Evolutionary conservation across 768 basidiomycete species (phyloP).

Genomic region (Boletus pseudopeckii): DNA sequence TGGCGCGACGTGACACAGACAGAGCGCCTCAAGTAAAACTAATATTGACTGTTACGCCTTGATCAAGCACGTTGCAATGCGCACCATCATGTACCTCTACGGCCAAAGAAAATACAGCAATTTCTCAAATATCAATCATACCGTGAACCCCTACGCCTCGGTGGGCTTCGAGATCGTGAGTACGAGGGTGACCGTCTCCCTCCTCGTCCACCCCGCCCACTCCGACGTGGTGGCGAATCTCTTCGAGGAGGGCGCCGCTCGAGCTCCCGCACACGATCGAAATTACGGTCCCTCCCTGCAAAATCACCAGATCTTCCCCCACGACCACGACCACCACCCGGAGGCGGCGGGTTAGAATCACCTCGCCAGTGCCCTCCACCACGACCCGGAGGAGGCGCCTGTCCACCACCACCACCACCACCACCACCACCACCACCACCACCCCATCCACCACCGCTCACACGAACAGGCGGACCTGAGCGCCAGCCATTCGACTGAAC

Average conservation of each 20-base stretch:
- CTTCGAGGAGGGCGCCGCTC: constrained; percentile 51
- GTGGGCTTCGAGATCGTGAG: constrained; percentile 43
- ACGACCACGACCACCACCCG: constrained; percentile 41
- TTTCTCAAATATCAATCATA: constrained; percentile 27
- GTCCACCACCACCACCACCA: constrained; percentile 38
- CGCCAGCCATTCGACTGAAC: constrained; percentile 36
- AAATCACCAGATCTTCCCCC: constrained; percentile 36
- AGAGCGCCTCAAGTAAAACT: too few relatives aligned
- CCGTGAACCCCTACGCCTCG: constrained; percentile 33
- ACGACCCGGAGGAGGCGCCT: constrained; percentile 36
- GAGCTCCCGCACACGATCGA: constrained; percentile 38
- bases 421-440: constrained; percentile 41
- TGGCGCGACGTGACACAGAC: neutral
- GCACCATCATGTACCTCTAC: neutral
- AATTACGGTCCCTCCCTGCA: constrained; percentile 36
- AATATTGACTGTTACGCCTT: too few relatives aligned
- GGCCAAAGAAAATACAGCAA: constrained; percentile 1
- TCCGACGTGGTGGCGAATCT: constrained; percentile 47
- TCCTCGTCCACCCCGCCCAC: constrained; percentile 42
- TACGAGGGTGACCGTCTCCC: constrained; percentile 37
- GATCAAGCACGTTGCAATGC: neutral
- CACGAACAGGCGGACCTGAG: constrained; percentile 35
- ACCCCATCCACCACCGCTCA: constrained; percentile 50
- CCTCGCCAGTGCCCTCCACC: constrained; percentile 78
- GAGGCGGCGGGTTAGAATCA: constrained; percentile 50